Base-by-base conservation (phyloP, 768 basidiomycete genomes). In the Rhodosporidiobolus odoratus region DNA sequence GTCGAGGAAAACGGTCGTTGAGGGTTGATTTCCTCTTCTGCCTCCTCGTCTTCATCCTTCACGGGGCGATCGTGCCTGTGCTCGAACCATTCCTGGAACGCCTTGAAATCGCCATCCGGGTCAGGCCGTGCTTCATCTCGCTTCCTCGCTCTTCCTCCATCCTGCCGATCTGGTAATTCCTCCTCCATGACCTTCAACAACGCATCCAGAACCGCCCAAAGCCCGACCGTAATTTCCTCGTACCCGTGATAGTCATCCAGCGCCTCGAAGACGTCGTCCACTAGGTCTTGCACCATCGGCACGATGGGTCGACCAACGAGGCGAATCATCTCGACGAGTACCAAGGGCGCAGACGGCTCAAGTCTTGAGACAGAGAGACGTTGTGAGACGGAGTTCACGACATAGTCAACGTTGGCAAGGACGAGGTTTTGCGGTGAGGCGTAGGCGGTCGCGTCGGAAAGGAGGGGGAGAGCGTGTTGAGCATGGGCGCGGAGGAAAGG, bases 241-340 rank as follows among this genome's bases (percentile, higher is more conserved):
- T 99, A 97, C 21, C 93, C 95, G 79, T 98, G 95, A 78, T 86
- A 98, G 73, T 96, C 92, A 76, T 98, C 96, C 27, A 98, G 82
- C 37, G 93, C 87, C 79, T 97, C 95, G 75, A 98, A 98, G 70
- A 95, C 94, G 79, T 96, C 94, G 79, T 96, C 95, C 16, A 98
- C 92, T 16, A 98, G 87, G 78, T 97, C 96, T 21, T 89, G 87
- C 13, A 96, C 93, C 75, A 87, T 87, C 56, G 90, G 87, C 0
- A 98, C 91, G 40, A 98, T 87, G 64, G 90, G 89, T 37, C 83
- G 83, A 0, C 96, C 95, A 12, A 95, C 90, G 19, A 98, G 83
- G 15, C 89, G 87, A 66, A 98, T 85, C 78, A 97, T 86, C 35
- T 93, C 81, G 21, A 86, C 85, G 30, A 99, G 83, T 10, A 98